Conservation (phyloP, 2,329 filamentous ascomycete species). For the Tolypocladium pustulatum region DNA sequence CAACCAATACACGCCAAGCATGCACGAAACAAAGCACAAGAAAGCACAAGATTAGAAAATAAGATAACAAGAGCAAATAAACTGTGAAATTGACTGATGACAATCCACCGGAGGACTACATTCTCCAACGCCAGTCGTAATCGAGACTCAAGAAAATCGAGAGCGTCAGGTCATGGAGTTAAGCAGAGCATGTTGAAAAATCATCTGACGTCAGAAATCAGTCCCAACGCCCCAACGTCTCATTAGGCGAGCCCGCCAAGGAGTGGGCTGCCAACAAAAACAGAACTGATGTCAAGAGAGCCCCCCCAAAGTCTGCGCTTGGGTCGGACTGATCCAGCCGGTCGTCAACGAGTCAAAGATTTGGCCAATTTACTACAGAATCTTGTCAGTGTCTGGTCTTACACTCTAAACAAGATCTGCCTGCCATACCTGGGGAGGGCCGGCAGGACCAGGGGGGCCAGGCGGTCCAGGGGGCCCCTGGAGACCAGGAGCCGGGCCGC, state of each 20-base stretch:
- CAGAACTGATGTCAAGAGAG: slow-evolving; percentile 10
- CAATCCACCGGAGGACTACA: slow-evolving; percentile 23
- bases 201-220: slow-evolving; percentile 14
- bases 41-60: slow-evolving; percentile 14
- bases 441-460: slow-evolving; percentile 23
- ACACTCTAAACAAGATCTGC: background rate
- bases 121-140: slow-evolving; percentile 33
- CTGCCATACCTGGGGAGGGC: slow-evolving; percentile 27
- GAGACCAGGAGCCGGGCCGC: slow-evolving; percentile 25
- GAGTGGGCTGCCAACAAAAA: slow-evolving; percentile 11
- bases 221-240: slow-evolving; percentile 17
- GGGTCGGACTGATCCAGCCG: slow-evolving; percentile 1
- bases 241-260: slow-evolving; percentile 10
- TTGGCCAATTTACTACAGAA: slow-evolving; percentile 6
- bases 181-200: slow-evolving; percentile 17
- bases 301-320: slow-evolving; percentile 3
- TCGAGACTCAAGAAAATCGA: slow-evolving; percentile 20
- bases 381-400: background rate
- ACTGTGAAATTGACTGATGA: slow-evolving; percentile 26
- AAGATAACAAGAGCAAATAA: slow-evolving; percentile 12
- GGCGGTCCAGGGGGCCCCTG: slow-evolving; percentile 25
- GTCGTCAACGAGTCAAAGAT: background rate
- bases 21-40: slow-evolving; percentile 10
- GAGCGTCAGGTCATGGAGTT: slow-evolving; percentile 15
- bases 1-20: slow-evolving; percentile 1